Percentiles rank a stretch among this genome's conserved stretches.
These are phyloP conservation scores for Syzygium aqueum DNA, from an alignment of 345 rosid species.

Conservation along the genomic window DNA sequence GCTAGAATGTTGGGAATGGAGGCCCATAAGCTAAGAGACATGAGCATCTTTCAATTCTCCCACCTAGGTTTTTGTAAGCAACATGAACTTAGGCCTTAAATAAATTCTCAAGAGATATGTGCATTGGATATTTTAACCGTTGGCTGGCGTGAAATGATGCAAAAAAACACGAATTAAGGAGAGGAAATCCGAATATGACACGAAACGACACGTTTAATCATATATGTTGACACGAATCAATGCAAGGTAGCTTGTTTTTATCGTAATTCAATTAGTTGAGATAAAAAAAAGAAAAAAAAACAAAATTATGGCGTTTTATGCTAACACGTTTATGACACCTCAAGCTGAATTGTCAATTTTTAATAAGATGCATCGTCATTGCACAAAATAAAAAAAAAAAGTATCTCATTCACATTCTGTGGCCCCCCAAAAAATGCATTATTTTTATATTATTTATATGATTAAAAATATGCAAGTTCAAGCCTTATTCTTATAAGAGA, in stretches of 20 bases:
- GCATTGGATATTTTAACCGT: no score
- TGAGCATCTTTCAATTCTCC: not conserved
- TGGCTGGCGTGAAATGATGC: not conserved
- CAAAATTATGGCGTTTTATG: not conserved
- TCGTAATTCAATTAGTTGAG: not conserved
- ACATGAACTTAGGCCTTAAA: not conserved
- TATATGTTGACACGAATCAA: not conserved
- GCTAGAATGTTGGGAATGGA: not conserved
- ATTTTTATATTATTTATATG: no score
- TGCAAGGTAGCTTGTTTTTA: not conserved
- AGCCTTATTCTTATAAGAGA: no score
- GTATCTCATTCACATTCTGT: no score
- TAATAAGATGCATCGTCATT: not conserved
- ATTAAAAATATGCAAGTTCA: no score
- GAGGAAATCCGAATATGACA: not conserved
- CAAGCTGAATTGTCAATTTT: not conserved
- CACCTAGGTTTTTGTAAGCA: not conserved
- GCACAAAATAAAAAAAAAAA: not conserved
- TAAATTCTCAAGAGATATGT: no score
- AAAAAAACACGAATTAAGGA: not conserved
- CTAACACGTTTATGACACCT: not conserved
- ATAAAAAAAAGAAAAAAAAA: not conserved
- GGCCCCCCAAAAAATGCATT: no score
- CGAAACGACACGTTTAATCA: rapidly evolving
- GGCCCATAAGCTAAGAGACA: not conserved